These are phyloP conservation scores for Dimargaris verticillata DNA, from an alignment of 192 early-diverging fungal species.

Conservation along the genomic window DNA sequence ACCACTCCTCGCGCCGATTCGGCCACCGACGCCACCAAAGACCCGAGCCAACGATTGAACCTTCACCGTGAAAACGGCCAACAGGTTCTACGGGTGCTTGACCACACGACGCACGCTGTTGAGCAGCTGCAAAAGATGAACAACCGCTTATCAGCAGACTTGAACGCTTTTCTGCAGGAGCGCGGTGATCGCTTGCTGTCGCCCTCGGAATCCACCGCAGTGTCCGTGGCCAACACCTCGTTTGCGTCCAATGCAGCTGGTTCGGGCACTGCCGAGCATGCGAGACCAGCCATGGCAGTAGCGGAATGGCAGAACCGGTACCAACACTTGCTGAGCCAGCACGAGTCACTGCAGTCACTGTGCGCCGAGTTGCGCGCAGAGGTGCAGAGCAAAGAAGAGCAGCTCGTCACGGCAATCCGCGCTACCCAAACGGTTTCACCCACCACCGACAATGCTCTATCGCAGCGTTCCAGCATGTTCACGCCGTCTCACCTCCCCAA, in stretches of 20 bases:
- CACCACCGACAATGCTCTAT: background rate
- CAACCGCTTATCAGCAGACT: slow-evolving; percentile 2
- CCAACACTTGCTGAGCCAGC: background rate
- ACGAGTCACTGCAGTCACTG: background rate
- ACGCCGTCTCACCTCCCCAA: background rate
- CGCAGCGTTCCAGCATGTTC: background rate
- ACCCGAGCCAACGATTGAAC: too few species aligned
- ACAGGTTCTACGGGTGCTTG: background rate
- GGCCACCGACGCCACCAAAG: background rate
- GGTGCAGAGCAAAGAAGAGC: background rate
- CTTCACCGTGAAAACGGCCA: background rate
- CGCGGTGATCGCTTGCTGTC: background rate
- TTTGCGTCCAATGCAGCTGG: background rate
- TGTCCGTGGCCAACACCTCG: background rate
- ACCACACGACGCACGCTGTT: background rate
- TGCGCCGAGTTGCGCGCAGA: background rate
- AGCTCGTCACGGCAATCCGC: background rate
- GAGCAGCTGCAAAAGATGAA: slow-evolving; percentile 7
- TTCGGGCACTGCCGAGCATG: background rate
- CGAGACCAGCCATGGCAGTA: background rate
- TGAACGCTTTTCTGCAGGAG: slow-evolving; percentile 1
- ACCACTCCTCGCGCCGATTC: background rate
- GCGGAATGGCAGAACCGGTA: slow-evolving; percentile 2
- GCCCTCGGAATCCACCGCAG: background rate
- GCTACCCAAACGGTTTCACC: background rate